phyloP scores from a whole-genome alignment of 371 early-diverging fungal species.

The Circinella umbellata region DNA sequence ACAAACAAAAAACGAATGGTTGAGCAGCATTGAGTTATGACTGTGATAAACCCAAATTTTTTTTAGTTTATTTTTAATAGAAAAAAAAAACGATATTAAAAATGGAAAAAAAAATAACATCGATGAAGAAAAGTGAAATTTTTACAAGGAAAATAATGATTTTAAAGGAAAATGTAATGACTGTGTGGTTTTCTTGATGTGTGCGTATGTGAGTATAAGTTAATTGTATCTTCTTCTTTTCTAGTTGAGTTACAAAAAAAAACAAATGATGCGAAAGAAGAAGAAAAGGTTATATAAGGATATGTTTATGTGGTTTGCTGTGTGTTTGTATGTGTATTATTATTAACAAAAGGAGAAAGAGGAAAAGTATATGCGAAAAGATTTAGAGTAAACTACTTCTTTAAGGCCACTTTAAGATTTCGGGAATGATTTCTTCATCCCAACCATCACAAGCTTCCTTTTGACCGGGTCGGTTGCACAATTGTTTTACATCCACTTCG shows the following conservation, averaged over 20 bases:
- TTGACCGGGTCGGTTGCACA: constrained; percentile 42
- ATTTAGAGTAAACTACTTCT: neutral
- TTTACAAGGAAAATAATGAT: neutral
- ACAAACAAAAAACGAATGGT: too few relatives aligned
- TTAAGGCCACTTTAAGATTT: constrained; percentile 56
- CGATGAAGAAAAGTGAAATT: neutral
- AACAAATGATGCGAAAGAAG: neutral
- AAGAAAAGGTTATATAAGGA: too few relatives aligned
- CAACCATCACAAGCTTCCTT: constrained; percentile 47
- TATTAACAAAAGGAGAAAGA: neutral
- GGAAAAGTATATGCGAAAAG: neutral
- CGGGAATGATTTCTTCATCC: constrained; percentile 44
- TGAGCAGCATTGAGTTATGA: too few relatives aligned
- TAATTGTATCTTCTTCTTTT: too few relatives aligned
- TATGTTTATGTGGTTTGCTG: neutral
- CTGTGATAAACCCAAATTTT: neutral
- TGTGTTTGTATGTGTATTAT: neutral
- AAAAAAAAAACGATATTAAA: neutral
- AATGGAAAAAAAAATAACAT: too few relatives aligned
- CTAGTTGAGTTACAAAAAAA: neutral
- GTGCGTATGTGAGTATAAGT: neutral
- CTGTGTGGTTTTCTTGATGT: neutral
- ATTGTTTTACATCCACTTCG: constrained; percentile 31
- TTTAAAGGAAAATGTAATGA: constrained; percentile 2
- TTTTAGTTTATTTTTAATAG: neutral